phyloP scores from a whole-genome alignment of 2,329 filamentous ascomycete species.

The Xylaria sp. region DNA sequence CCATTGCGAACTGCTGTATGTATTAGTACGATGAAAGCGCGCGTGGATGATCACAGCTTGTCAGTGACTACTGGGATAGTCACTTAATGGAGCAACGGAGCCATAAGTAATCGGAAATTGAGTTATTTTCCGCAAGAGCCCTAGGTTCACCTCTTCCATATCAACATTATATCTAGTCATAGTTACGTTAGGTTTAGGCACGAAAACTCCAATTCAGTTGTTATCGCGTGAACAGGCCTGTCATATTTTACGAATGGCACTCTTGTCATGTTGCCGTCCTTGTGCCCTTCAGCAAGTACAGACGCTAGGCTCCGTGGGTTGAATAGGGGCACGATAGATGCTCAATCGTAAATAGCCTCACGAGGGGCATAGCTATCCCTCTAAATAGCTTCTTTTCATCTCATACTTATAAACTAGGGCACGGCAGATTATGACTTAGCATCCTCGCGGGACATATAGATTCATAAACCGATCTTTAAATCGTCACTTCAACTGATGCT shows the following conservation, averaged over 20 bases:
- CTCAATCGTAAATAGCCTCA: no score
- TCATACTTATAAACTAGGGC: no score
- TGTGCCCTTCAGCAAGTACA: no score
- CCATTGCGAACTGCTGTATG: conserved; percentile 27
- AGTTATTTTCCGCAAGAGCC: neutral
- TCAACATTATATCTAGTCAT: neutral
- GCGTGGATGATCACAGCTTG: conserved; percentile 19
- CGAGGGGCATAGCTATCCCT: no score
- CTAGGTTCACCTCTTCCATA: neutral
- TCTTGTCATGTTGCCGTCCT: neutral
- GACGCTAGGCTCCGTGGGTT: no score
- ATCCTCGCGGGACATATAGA: no score
- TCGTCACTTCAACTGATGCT: no score
- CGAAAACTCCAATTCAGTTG: neutral
- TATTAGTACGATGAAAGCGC: conserved; percentile 24
- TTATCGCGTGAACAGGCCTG: neutral
- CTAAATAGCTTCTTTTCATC: no score
- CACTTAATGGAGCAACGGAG: neutral
- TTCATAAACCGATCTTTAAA: no score
- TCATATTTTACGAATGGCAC: neutral
- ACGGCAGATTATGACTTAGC: no score
- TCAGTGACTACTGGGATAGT: conserved; percentile 22
- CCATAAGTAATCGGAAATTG: neutral
- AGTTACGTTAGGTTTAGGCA: neutral
- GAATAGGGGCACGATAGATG: no score